Evolutionary conservation across 257 asterid species (phyloP), one percentile per base, ranked within the genome.

Genomic region (Penstemon barbatus): DNA sequence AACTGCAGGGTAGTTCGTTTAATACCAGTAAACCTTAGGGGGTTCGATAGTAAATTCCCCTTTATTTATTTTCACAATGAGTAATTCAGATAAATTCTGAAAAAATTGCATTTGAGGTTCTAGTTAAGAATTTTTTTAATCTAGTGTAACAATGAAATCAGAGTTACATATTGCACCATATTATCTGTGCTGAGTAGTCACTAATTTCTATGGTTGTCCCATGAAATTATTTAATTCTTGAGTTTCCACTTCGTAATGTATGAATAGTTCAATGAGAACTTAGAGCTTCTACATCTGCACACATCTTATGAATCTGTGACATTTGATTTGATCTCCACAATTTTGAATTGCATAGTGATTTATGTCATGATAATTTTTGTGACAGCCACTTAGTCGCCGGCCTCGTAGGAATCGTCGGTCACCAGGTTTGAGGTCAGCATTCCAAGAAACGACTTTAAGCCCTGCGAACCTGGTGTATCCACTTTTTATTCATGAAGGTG

Each of bases 401-500:
- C 99, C 97, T 4, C 95, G 96, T 66, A 82, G 99, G 77, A 93
- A 93, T 74, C 97, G 99, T 70, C 84, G 75, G 68, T 76, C 96
- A 15, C 85, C 92, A 2, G 86, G 78, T 5, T 38, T 85, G 69
- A 85, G 99, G 77, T 83, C 96, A 63, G 96, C 99, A 65, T 85
- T 93, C 71, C 96, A 93, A 65, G 99, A 93, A 78, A 90, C 99
- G 48, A 85, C 75, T 61, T 72, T 90, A 70, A 88, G 91, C 78
- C 97, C 97, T 45, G 91, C 96, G 25, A 93, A 90, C 81, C 85
- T 93, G 61, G 99, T 93, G 61, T 93, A 93, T 83, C 99, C 97
- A 57, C 96, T 93, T 70, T 93, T 93, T 79, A 85, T 93, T 77
- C 99, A 93, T 66, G 97, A 93, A 80, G 97, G 99, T 90, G 72